phyloP scores from a whole-genome alignment of 139 green algal genomes.

The Nannochloris sp. region DNA sequence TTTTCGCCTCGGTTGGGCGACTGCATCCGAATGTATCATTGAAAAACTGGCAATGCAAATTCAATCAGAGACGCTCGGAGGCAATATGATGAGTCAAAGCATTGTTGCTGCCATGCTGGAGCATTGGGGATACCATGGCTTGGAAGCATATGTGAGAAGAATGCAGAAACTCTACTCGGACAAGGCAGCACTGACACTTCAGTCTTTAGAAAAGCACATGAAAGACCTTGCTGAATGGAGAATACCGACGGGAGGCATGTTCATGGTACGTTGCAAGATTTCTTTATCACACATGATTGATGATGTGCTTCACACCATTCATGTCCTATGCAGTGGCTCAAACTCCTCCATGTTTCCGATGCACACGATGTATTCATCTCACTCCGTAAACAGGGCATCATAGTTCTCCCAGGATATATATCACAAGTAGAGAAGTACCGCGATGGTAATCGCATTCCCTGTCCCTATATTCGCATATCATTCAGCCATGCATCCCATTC shows the following conservation, averaged over 20 bases:
- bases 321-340: constrained; percentile 1
- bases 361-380: background rate
- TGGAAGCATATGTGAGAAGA: constrained; percentile 25
- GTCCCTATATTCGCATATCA: background rate
- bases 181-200: constrained; percentile 13
- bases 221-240: constrained; percentile 30
- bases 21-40: constrained; percentile 29
- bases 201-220: constrained; percentile 3
- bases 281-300: too few species aligned
- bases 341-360: background rate
- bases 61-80: constrained; percentile 33
- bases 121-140: constrained; percentile 30
- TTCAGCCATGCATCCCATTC: background rate
- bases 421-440: background rate
- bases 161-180: constrained; percentile 35
- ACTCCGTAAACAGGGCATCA: background rate
- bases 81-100: constrained; percentile 28
- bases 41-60: constrained; percentile 6
- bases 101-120: constrained; percentile 22
- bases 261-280: background rate
- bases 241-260: constrained; percentile 32
- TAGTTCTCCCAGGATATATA: background rate
- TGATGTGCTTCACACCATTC: too few species aligned
- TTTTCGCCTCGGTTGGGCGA: constrained; percentile 63
- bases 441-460: background rate